Evolutionary conservation across 495 filamentous ascomycete species (phyloP), one percentile per base, ranked within the genome.

Genomic region (Podospora bellae-mahoneyi): DNA sequence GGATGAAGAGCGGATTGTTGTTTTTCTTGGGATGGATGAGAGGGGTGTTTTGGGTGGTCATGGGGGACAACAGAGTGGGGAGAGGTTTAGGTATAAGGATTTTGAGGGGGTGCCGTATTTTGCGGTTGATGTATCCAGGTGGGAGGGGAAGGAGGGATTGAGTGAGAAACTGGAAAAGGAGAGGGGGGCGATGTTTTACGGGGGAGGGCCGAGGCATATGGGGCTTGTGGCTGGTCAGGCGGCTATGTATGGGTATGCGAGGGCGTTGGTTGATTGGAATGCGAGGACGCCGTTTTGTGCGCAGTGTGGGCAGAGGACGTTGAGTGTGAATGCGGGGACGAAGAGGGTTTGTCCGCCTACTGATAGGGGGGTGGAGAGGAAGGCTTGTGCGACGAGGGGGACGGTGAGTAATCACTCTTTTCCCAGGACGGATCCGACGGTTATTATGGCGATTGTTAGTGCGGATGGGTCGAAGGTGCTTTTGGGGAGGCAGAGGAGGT

Each of bases 261-360:
- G 94, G 71, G 89, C 91, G n/a, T 79, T 97, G 53, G 76, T 94
- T 32, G 95, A 98, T 80, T 99, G 95, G 95, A 98, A 99, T 79
- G 85, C 83, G 61, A 90, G 94, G 59, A 97, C 97, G 75, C 92
- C 88, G 48, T 98, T 92, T 81, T 99, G 95, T 78, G 92, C 88
- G 10, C 88, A 88, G 64, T 97, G 95, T 80, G 94, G 95, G 39
- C 83, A 92, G 68, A 88, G 84, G 9, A 97, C 95, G 2, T 79
- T 97, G 65, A 92, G 92, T 20, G 85, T 95, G 53, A 91, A 97
- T 76, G 93, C 89, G 7, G 95, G 95, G 56, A 92, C 90, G 56
- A 99, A 99, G 80, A 89, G 96, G 39, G 86, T 88, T 34, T 99
- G 95, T 73, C 95, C 95, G 9, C 89, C 92, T 0, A 88, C 84